Evolutionary conservation across 176 grass and related monocot genomes (phyloP), one percentile per base, ranked within the genome.

Genomic region (Metroxylon sagu): DNA sequence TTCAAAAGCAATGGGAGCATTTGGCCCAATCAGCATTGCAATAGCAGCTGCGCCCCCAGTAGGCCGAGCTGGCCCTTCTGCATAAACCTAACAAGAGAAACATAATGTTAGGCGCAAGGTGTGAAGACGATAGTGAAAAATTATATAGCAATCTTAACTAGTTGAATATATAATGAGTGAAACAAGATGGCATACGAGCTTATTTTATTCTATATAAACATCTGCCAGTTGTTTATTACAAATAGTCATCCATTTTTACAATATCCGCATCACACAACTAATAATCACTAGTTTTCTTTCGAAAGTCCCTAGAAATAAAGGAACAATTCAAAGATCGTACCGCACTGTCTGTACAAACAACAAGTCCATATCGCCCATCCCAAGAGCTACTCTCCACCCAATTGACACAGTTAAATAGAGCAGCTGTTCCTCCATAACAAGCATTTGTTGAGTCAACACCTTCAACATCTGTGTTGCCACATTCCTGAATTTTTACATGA

Each of bases 341-440:
- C 70, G 87, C 87, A 74, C 87, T 98, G 69, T 98, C 93, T 64
- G 93, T 88, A 76, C 93, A 98, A 71, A 98, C 88, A 76, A 89
- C 93, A 56, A 98, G 88, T 16, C 93, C 93, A 48, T 83, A 89
- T 7, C 93, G 93, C 1, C 88, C 93, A 67, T 98, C 88, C 88
- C 88, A 98, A 52, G 84, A 98, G 53, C 29, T 88, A 75, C 93
- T 98, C 75, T 98, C 88, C 4, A 98, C 93, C 93, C 88, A 98
- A 57, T 92, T 98, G 25, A 91, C 84, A 70, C 93, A 98, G 52
- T 98, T 98, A 52, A 92, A 81, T 54, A 98, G 70, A 18, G 93
- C 88, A 71, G 93, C 84, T 74, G 93, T 98, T 26, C 93, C 88
- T 71, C 93, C 93, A 79, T 98, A 98, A 53, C 88, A 98, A 1